Evolutionary conservation across 2,329 filamentous ascomycete genomes (phyloP).

Genomic region (Curvularia hawaiiensis): DNA sequence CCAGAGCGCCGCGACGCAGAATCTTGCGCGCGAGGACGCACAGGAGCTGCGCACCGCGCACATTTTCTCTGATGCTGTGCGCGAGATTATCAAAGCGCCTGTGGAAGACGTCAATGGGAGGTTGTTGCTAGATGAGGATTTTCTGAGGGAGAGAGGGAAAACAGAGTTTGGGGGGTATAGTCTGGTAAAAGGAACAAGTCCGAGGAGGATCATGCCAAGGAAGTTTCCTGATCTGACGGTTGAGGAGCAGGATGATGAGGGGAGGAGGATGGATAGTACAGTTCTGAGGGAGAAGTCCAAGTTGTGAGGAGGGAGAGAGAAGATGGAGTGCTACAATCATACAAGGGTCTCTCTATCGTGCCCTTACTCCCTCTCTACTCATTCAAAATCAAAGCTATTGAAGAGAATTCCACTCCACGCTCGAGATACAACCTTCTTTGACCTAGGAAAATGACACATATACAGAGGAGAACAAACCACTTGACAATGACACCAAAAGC

Average conservation of each 20-base stretch:
- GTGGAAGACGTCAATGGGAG: conserved; percentile 69
- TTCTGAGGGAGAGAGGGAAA: conserved; percentile 69
- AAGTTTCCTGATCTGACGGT: conserved; percentile 73
- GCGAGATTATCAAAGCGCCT: conserved; percentile 70
- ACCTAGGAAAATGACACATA: no score
- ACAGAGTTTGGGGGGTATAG: conserved; percentile 75
- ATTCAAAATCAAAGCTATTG: no score
- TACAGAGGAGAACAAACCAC: no score
- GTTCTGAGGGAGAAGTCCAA: conserved; percentile 29
- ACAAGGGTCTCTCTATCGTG: no score
- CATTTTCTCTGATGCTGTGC: conserved; percentile 80
- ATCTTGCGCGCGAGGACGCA: conserved; percentile 52
- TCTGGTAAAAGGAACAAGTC: conserved; percentile 66
- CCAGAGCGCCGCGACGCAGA: conserved; percentile 74
- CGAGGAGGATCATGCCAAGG: conserved; percentile 78
- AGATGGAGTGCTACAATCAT: no score
- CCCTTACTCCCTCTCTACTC: no score
- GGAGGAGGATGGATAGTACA: conserved; percentile 70
- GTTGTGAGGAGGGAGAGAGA: conserved; percentile 10
- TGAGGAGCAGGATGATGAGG: conserved; percentile 80
- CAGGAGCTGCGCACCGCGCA: conserved; percentile 67
- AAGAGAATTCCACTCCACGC: no score
- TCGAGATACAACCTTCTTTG: no score
- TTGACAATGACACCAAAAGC: no score
- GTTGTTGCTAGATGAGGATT: conserved; percentile 80